These are phyloP conservation scores for Rhododendron molle DNA, from an alignment of 148 eudicot species.

Conservation along the genomic window DNA sequence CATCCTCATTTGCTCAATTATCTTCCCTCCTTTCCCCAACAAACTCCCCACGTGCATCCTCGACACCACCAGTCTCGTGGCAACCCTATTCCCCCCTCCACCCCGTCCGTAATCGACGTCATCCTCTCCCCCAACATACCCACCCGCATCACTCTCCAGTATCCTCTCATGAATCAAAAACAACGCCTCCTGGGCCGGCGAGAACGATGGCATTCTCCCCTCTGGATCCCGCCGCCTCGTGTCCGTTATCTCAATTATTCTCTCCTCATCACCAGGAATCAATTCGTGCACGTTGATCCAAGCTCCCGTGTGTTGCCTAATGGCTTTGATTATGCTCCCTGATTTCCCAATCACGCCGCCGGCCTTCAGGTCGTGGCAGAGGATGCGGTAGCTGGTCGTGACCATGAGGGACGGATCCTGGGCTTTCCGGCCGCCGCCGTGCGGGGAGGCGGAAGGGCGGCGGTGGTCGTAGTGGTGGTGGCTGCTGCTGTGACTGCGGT, in stretches of 20 bases:
- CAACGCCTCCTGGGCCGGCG: slow-evolving; percentile 96
- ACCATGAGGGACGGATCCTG: slow-evolving; percentile 54
- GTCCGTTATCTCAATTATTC: slow-evolving; percentile 91
- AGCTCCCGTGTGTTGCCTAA: slow-evolving; percentile 94
- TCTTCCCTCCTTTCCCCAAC: slow-evolving; percentile 97
- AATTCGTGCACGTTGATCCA: slow-evolving; percentile 91
- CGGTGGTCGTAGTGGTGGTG: slow-evolving; percentile 28
- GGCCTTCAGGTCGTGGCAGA: slow-evolving; percentile 78
- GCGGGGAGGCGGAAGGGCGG: slow-evolving; percentile 34
- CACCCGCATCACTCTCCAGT: slow-evolving; percentile 60
- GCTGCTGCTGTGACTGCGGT: slow-evolving; percentile 26
- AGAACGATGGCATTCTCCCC: slow-evolving; percentile 78
- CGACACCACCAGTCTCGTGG: slow-evolving; percentile 92
- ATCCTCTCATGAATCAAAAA: slow-evolving; percentile 84
- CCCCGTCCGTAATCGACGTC: slow-evolving; percentile 37
- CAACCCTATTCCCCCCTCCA: slow-evolving; percentile 49
- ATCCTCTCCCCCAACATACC: slow-evolving; percentile 31
- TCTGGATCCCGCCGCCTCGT: slow-evolving; percentile 88
- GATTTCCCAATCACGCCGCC: slow-evolving; percentile 92
- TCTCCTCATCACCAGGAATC: slow-evolving; percentile 81
- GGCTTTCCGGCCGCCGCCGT: slow-evolving; percentile 39
- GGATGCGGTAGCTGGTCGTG: slow-evolving; percentile 74
- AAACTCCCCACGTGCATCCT: slow-evolving; percentile 91
- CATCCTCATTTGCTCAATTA: slow-evolving; percentile 94
- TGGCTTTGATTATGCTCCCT: slow-evolving; percentile 81